These are phyloP conservation scores for Aplosporella prunicola DNA, from an alignment of 2,329 filamentous ascomycete species.

Conservation along the genomic window DNA sequence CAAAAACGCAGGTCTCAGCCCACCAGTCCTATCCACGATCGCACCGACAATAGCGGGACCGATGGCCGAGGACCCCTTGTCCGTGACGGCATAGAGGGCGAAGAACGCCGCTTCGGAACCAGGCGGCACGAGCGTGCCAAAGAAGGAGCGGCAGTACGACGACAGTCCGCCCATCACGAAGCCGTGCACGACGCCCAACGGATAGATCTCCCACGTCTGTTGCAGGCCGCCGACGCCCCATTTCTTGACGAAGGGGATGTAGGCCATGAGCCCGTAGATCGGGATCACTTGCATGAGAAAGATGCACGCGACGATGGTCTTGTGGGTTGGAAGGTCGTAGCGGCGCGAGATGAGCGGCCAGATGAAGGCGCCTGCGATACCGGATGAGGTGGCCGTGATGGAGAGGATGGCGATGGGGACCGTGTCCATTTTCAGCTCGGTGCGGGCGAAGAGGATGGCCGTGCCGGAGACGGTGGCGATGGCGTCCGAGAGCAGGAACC, in stretches of 20 bases:
- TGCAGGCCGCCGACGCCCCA: slow-evolving; percentile 74
- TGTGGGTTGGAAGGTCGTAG: slow-evolving; percentile 60
- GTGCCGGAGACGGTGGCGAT: slow-evolving; percentile 92
- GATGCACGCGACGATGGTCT: slow-evolving; percentile 78
- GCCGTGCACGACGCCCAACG: slow-evolving; percentile 74
- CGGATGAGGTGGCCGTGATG: slow-evolving; percentile 75
- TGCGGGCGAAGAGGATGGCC: slow-evolving; percentile 87
- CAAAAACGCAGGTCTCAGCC: slow-evolving; percentile 57
- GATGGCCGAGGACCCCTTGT: slow-evolving; percentile 86
- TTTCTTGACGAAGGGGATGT: slow-evolving; percentile 62
- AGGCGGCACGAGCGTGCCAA: slow-evolving; percentile 80
- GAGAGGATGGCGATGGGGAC: slow-evolving; percentile 80
- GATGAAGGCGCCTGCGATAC: slow-evolving; percentile 76
- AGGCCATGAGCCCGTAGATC: slow-evolving; percentile 76
- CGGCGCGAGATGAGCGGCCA: slow-evolving; percentile 69
- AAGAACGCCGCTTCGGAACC: slow-evolving; percentile 91
- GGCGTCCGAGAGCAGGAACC: slow-evolving; percentile 88
- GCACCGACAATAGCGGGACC: slow-evolving; percentile 82
- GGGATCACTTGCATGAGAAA: slow-evolving; percentile 81
- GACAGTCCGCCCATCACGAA: slow-evolving; percentile 81
- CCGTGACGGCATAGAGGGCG: slow-evolving; percentile 87
- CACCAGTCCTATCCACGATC: slow-evolving; percentile 60
- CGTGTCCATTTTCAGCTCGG: slow-evolving; percentile 75
- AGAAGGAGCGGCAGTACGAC: slow-evolving; percentile 81
- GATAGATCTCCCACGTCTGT: slow-evolving; percentile 87